A percentile compares a stretch with the other conserved stretches of the same genome.
phyloP scores from a whole-genome alignment of 768 basidiomycete species.

The Dioszegia aurantiaca region DNA sequence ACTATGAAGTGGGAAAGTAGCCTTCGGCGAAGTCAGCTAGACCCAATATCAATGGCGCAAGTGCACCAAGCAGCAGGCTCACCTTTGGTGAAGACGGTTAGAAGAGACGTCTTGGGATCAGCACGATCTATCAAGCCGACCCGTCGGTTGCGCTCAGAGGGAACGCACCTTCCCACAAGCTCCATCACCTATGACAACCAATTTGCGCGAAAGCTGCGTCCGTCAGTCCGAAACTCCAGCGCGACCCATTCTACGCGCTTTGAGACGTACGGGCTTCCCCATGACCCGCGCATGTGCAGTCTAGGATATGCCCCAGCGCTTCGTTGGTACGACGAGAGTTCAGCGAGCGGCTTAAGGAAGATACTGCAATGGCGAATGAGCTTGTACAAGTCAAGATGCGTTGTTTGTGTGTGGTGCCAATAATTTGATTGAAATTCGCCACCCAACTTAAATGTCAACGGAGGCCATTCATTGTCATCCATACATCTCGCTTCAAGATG shows the following conservation, averaged over 20 bases:
- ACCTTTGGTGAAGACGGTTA: conserved; percentile 49
- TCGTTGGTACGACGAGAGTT: too few species aligned
- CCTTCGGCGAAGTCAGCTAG: conserved; percentile 53
- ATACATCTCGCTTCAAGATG: conserved; percentile 20
- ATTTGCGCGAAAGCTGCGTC: conserved; percentile 56
- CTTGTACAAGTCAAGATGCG: too few species aligned
- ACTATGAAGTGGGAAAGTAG: conserved; percentile 83
- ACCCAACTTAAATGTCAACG: neutral
- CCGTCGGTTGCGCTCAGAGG: too few species aligned
- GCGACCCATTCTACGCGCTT: neutral
- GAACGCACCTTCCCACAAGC: conserved; percentile 66
- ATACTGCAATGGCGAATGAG: too few species aligned
- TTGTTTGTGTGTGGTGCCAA: conserved; percentile 6
- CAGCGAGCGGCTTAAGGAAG: neutral
- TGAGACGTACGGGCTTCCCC: conserved; percentile 17
- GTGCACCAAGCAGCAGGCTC: conserved; percentile 43
- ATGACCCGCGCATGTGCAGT: conserved; percentile 16
- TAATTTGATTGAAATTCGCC: neutral
- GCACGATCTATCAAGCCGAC: too few species aligned
- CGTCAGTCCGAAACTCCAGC: neutral
- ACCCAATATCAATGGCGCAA: too few species aligned
- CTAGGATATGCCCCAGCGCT: conserved; percentile 8
- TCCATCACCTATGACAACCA: conserved; percentile 94
- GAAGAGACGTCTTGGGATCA: conserved; percentile 36
- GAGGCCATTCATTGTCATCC: neutral